A percentile compares a stretch with the other conserved stretches of the same genome.
Evolutionary conservation across 208 protist genomes (phyloP).

Genomic region (Naegleria fowleri): DNA sequence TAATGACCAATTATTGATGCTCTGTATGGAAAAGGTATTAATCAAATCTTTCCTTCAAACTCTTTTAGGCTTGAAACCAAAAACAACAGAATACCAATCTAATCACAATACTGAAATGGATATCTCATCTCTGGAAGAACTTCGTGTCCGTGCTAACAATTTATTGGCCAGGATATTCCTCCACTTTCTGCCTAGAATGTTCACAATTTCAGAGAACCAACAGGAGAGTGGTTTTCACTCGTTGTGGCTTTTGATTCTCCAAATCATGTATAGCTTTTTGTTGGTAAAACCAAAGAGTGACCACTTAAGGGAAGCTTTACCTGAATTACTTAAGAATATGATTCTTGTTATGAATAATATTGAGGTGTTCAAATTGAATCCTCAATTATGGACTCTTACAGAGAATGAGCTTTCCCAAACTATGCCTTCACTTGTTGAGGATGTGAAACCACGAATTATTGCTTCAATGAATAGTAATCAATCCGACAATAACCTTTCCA

Average conservation of each 20-base stretch:
- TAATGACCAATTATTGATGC: neutral
- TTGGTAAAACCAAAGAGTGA: neutral
- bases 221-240: neutral
- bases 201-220: neutral
- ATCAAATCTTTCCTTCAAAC: neutral
- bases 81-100: conserved; percentile 14
- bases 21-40: neutral
- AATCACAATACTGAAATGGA: conserved; percentile 15
- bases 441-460: neutral
- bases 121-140: neutral
- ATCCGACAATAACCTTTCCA: neutral
- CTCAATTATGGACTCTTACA: neutral
- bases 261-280: neutral
- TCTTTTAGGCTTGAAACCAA: neutral
- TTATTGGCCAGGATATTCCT: conserved; percentile 6
- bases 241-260: neutral
- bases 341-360: conserved; percentile 15
- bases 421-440: neutral
- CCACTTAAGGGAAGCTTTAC: neutral
- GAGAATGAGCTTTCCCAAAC: neutral
- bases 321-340: conserved; percentile 22
- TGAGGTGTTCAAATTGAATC: neutral
- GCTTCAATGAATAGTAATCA: neutral
- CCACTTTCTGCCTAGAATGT: neutral
- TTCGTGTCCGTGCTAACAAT: neutral